phyloP scores from a whole-genome alignment of 1,284 basidiomycete species.

The Apiotrichum gamsii region DNA sequence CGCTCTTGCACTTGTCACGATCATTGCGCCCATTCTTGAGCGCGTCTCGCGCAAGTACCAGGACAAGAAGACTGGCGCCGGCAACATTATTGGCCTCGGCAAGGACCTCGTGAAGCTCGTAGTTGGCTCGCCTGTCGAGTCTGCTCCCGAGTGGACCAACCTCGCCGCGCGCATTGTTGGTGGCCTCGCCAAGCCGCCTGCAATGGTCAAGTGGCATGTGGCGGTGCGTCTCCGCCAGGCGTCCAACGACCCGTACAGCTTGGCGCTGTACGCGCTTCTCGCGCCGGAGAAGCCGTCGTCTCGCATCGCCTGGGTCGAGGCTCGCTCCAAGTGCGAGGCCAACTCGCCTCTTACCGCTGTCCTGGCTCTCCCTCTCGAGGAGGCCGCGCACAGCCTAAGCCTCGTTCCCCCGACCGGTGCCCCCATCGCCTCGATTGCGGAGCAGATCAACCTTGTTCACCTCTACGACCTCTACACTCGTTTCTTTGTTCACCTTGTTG shows the following conservation, averaged over 20 bases:
- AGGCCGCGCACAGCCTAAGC: slow-evolving; percentile 31
- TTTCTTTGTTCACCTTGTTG: slow-evolving; percentile 41
- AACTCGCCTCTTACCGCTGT: slow-evolving; percentile 33
- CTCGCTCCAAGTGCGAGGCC: slow-evolving; percentile 23
- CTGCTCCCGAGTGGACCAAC: slow-evolving; percentile 19
- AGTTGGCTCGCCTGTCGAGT: slow-evolving; percentile 3
- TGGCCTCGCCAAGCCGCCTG: slow-evolving; percentile 19
- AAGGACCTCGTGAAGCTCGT: slow-evolving; percentile 18
- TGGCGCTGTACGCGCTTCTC: slow-evolving; percentile 37
- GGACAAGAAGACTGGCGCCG: slow-evolving; percentile 17
- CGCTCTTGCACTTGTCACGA: slow-evolving; percentile 24
- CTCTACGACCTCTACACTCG: slow-evolving; percentile 43
- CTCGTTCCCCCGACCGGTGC: slow-evolving; percentile 28
- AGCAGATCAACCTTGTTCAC: slow-evolving; percentile 43
- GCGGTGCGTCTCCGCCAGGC: slow-evolving; percentile 27
- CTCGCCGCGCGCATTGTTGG: slow-evolving; percentile 33
- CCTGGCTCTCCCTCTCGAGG: slow-evolving; percentile 33
- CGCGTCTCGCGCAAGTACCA: slow-evolving; percentile 13
- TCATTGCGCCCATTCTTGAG: slow-evolving; percentile 26
- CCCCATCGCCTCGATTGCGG: slow-evolving; percentile 40
- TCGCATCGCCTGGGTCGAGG: slow-evolving; percentile 29
- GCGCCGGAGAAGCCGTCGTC: slow-evolving; percentile 23
- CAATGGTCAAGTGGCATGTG: slow-evolving; percentile 23
- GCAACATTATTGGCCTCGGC: slow-evolving; percentile 11
- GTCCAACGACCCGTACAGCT: slow-evolving; percentile 28